Percentiles rank a stretch among this genome's conserved stretches.
Evolutionary conservation across 495 filamentous ascomycete species (phyloP).

Genomic region (Thermothielavioides terrestris): DNA sequence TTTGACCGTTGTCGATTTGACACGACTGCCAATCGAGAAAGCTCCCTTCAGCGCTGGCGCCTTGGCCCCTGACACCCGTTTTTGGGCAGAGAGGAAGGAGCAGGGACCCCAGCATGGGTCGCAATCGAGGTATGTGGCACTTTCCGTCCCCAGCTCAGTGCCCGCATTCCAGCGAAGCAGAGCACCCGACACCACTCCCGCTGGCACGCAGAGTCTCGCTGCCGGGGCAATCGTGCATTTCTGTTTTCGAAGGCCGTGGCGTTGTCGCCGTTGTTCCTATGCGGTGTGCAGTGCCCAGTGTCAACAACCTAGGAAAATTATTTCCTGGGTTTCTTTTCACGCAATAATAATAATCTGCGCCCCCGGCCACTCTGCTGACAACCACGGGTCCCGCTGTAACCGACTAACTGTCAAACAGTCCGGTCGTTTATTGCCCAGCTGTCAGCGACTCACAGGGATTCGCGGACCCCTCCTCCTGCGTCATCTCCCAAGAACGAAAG

Average conservation of each 20-base stretch:
- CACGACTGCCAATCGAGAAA: no score
- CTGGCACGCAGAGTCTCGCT: conserved; percentile 6
- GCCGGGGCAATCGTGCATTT: background rate
- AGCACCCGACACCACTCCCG: background rate
- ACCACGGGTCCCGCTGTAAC: no score
- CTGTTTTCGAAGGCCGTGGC: no score
- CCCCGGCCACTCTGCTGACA: conserved; percentile 4
- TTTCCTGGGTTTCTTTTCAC: no score
- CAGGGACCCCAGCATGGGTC: conserved; percentile 26
- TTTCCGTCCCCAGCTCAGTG: background rate
- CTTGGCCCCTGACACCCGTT: no score
- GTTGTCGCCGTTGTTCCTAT: no score
- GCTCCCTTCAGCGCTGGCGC: no score
- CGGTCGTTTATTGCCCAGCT: conserved; percentile 53
- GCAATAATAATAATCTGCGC: no score
- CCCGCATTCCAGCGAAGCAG: background rate
- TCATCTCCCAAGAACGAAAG: conserved; percentile 28
- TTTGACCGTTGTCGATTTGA: no score
- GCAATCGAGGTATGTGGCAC: conserved; percentile 43
- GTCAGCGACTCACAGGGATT: conserved; percentile 38
- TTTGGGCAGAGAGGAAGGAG: conserved; percentile 9
- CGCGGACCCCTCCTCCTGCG: conserved; percentile 30
- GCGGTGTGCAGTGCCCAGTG: no score
- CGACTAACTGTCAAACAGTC: conserved; percentile 39
- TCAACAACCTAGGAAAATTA: no score